Evolutionary conservation across 108 stramenopile species (phyloP).

Genomic region (Nitzschia inconspicua): DNA sequence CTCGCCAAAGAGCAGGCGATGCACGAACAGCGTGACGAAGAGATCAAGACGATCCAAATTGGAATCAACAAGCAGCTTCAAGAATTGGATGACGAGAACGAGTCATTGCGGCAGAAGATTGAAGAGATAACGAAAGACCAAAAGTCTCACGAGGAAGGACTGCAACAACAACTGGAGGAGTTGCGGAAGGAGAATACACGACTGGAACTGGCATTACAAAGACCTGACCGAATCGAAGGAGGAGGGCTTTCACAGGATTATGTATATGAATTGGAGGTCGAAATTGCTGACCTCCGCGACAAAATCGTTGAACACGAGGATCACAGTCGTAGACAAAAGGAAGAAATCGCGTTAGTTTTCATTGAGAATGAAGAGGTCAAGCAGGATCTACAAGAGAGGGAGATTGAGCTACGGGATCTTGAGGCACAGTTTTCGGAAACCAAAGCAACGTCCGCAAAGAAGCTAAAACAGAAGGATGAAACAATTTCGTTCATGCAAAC

Average conservation of each 20-base stretch:
- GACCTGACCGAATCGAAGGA: not conserved
- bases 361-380: conserved; percentile 20
- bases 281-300: conserved; percentile 27
- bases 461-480: conserved; percentile 29
- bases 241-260: not conserved
- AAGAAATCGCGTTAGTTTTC: conserved; percentile 19
- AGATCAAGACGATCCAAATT: not conserved
- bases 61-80: not conserved
- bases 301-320: conserved; percentile 32
- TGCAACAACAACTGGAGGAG: conserved; percentile 14
- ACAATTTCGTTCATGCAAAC: conserved; percentile 36
- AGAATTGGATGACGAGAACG: not conserved
- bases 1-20: not conserved
- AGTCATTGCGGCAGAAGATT: conserved; percentile 11
- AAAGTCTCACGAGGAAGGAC: conserved; percentile 13
- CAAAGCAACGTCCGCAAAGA: conserved; percentile 13
- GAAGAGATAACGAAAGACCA: conserved; percentile 10
- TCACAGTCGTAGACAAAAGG: conserved; percentile 21
- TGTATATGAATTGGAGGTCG: conserved; percentile 12
- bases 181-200: conserved; percentile 13
- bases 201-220: conserved; percentile 1
- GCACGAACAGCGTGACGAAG: not conserved
- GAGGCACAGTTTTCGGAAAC: conserved; percentile 14
- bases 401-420: conserved; percentile 11
- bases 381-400: conserved; percentile 15